Evolutionary conservation across 139 green algal genomes (phyloP).

Genomic region (Asterochloris sp.): DNA sequence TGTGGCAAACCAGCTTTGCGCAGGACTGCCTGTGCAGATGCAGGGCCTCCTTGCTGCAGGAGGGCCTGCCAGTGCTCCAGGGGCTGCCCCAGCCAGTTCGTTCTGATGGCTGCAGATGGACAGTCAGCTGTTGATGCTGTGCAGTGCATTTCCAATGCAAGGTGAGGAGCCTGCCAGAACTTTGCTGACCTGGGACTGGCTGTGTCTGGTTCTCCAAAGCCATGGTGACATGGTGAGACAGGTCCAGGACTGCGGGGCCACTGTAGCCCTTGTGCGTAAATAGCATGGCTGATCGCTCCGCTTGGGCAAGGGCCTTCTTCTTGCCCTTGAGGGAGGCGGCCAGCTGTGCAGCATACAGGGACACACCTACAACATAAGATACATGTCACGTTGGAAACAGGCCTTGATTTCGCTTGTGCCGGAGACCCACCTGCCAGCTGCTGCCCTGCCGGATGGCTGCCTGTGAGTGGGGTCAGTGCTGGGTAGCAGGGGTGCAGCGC

Average conservation of each 20-base stretch:
- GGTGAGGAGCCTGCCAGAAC: neutral
- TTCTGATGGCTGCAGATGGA: constrained; percentile 26
- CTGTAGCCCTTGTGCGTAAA: constrained; percentile 85
- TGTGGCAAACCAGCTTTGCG: constrained; percentile 51
- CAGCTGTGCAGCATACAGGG: constrained; percentile 37
- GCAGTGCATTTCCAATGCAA: neutral
- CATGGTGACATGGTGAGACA: constrained; percentile 65
- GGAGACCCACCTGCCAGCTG: constrained; percentile 20
- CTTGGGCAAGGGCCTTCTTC: neutral
- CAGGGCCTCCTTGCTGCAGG: constrained; percentile 34
- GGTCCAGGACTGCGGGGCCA: constrained; percentile 79
- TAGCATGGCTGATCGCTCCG: constrained; percentile 69
- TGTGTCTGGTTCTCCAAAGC: constrained; percentile 26
- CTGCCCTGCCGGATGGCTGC: constrained; percentile 18
- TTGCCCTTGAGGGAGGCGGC: constrained; percentile 10
- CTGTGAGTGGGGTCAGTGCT: constrained; percentile 82
- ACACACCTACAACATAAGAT: constrained; percentile 30
- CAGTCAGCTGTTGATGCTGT: neutral
- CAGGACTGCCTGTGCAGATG: constrained; percentile 42
- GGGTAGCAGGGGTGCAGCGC: constrained; percentile 61
- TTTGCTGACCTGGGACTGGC: constrained; percentile 15
- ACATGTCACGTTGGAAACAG: neutral
- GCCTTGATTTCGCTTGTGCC: too few species aligned
- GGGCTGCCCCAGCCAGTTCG: constrained; percentile 62
- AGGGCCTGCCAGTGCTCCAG: constrained; percentile 49